These are phyloP conservation scores for Tetrahymena malaccensis DNA, from an alignment of 73 alveolate species.

Conservation along the genomic window DNA sequence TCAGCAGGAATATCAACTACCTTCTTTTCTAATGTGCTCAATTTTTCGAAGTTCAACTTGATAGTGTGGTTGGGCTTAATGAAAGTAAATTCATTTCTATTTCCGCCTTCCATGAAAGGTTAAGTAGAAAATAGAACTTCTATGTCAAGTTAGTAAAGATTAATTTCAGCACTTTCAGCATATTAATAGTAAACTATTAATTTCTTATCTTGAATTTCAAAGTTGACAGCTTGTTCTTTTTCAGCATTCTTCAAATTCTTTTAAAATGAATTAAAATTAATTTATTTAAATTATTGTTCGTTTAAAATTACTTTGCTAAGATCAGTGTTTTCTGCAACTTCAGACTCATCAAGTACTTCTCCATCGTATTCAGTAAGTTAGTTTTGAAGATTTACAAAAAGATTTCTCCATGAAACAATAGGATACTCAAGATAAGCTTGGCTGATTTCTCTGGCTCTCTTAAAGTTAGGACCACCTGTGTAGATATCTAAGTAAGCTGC, in stretches of 20 bases:
- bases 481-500: slow-evolving; percentile 61
- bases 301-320: not conserved
- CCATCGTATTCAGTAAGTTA: slow-evolving; percentile 60
- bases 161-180: slow-evolving; percentile 41
- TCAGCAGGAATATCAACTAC: slow-evolving; percentile 55
- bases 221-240: slow-evolving; percentile 57
- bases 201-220: slow-evolving; percentile 40
- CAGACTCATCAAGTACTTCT: slow-evolving; percentile 40
- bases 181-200: slow-evolving; percentile 45
- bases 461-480: slow-evolving; percentile 52
- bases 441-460: slow-evolving; percentile 61
- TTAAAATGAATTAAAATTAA: not conserved
- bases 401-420: slow-evolving; percentile 66
- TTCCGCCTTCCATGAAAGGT: slow-evolving; percentile 43
- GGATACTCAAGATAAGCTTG: slow-evolving; percentile 72
- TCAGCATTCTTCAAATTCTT: slow-evolving; percentile 39
- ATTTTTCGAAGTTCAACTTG: not conserved
- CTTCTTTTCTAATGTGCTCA: not conserved
- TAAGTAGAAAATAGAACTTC: slow-evolving; percentile 75
- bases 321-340: not conserved
- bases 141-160: slow-evolving; percentile 63
- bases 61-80: not conserved
- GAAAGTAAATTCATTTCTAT: slow-evolving; percentile 10
- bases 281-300: not conserved
- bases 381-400: slow-evolving; percentile 59